Conservation (phyloP, 257 asterid genomes). For the Solanum medicagineum region DNA sequence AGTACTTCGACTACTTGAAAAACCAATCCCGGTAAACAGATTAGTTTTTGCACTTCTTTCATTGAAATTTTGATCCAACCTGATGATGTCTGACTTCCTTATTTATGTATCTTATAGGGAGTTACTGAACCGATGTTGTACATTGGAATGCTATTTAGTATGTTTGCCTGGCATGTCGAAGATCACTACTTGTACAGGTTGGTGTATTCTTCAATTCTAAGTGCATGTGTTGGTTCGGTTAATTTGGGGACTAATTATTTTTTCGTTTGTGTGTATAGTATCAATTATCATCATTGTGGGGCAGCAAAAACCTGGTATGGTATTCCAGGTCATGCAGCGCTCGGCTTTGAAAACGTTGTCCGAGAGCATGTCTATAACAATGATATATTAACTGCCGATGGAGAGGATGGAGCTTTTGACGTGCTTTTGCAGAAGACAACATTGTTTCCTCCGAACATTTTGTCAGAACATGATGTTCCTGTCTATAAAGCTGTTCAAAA, state of each 20-base stretch:
- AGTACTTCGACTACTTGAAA: slow-evolving; percentile 78
- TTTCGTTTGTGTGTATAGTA: slow-evolving; percentile 27
- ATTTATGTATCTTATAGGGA: slow-evolving; percentile 41
- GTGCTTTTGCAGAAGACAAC: slow-evolving; percentile 91
- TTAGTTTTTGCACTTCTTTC: not conserved
- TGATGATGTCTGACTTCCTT: not conserved
- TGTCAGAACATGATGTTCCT: slow-evolving; percentile 67
- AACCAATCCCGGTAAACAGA: slow-evolving; percentile 65
- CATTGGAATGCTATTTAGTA: slow-evolving; percentile 94
- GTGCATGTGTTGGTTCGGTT: not conserved
- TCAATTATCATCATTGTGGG: slow-evolving; percentile 96
- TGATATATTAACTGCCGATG: slow-evolving; percentile 62
- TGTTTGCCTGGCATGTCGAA: slow-evolving; percentile 99
- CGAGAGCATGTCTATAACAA: slow-evolving; percentile 60
- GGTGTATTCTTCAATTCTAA: slow-evolving; percentile 14
- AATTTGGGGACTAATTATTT: not conserved
- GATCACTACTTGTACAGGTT: slow-evolving; percentile 87
- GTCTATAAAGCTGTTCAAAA: slow-evolving; percentile 93
- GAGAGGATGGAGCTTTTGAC: slow-evolving; percentile 97
- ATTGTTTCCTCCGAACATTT: slow-evolving; percentile 78
- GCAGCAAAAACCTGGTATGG: slow-evolving; percentile 99
- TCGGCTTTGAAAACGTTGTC: slow-evolving; percentile 75
- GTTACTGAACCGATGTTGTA: slow-evolving; percentile 99
- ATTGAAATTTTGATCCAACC: not conserved
- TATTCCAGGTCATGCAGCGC: slow-evolving; percentile 89